A percentile compares a stretch with the other conserved stretches of the same genome.
Conservation (phyloP, 495 filamentous ascomycete species). For the Penicillium mononematosum region DNA sequence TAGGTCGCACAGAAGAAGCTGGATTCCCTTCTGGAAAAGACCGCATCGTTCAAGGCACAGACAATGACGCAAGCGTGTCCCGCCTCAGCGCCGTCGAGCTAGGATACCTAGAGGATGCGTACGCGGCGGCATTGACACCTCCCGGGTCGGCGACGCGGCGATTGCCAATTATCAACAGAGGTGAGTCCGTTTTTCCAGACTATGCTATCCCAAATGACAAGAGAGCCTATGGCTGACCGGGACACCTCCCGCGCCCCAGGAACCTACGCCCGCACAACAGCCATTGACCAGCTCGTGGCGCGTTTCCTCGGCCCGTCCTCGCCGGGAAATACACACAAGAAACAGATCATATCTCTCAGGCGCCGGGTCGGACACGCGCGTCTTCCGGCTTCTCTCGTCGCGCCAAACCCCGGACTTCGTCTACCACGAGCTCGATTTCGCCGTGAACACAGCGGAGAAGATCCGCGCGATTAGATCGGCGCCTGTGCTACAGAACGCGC, state of each 20-base stretch:
- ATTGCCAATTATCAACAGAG: constrained; percentile 90
- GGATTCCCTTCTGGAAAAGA: constrained; percentile 44
- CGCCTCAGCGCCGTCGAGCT: constrained; percentile 82
- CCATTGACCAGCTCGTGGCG: constrained; percentile 76
- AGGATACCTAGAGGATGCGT: constrained; percentile 85
- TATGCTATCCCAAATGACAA: neutral
- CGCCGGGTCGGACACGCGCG: constrained; percentile 89
- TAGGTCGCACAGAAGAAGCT: constrained; percentile 12
- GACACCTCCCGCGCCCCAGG: constrained; percentile 47
- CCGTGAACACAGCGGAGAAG: constrained; percentile 67
- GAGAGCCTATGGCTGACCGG: constrained; percentile 4
- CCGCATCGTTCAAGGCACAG: constrained; percentile 77
- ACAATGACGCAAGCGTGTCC: constrained; percentile 86
- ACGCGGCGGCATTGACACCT: constrained; percentile 64
- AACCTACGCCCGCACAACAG: constrained; percentile 89
- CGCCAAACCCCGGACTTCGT: constrained; percentile 42
- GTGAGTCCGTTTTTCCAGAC: constrained; percentile 39
- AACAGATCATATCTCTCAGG: constrained; percentile 93
- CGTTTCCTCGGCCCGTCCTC: constrained; percentile 57
- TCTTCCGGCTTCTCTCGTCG: constrained; percentile 63
- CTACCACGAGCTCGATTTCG: constrained; percentile 95
- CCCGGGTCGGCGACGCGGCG: constrained; percentile 50
- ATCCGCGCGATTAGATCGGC: constrained; percentile 49
- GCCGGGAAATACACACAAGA: constrained; percentile 31
- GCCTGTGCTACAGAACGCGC: constrained; percentile 34